Evolutionary conservation across 2,329 filamentous ascomycete species (phyloP), one percentile per base, ranked within the genome.

Genomic region (Pseudogymnoascus sp.): DNA sequence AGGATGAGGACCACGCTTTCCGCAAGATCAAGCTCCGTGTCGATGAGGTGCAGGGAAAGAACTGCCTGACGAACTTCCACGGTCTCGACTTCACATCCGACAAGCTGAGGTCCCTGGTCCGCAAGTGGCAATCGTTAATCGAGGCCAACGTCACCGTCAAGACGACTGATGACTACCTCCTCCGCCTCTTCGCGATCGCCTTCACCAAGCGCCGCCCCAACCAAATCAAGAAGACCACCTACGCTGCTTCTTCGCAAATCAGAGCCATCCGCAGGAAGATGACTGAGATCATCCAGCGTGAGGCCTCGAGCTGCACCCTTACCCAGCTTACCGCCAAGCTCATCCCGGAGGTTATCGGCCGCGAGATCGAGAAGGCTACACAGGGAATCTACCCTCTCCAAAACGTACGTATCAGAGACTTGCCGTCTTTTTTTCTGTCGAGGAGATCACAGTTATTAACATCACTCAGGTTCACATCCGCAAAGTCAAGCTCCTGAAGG

Each of bases 151-250:
- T 97, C 77, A 96, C 96, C 71, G 93, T 99, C 85, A 97, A 97
- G 90, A 97, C 95, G 75, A 97, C 95, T 78, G 95, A 99, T 78
- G 95, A 99, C 83, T 97, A 99, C 86, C 93, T 97, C 78, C 87
- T 99, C 82, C 91, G 95, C 76, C 89, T 99, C 74, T 99, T 99
- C 84, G 91, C 91, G 79, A 99, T 99, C 74, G 95, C 91, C 74
- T 99, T 99, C 87, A 99, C 95, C 82, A 97, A 97, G 90, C 87
- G 92, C 81, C 89, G 95, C 77, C 92, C 91, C 74, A 99, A 97
- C 86, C 95, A 99, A 87, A 93, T 99, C 86, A 96, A 96, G 90
- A 99, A 97, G 90, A 99, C 95, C 75, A 99, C 95, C 78, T 99
- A 99, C 78, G 95, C 95, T 73, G 89, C 89, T 70, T 92, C 91